Base-by-base conservation (phyloP, 78 protist species). In the Protostelium mycophagum region DNA sequence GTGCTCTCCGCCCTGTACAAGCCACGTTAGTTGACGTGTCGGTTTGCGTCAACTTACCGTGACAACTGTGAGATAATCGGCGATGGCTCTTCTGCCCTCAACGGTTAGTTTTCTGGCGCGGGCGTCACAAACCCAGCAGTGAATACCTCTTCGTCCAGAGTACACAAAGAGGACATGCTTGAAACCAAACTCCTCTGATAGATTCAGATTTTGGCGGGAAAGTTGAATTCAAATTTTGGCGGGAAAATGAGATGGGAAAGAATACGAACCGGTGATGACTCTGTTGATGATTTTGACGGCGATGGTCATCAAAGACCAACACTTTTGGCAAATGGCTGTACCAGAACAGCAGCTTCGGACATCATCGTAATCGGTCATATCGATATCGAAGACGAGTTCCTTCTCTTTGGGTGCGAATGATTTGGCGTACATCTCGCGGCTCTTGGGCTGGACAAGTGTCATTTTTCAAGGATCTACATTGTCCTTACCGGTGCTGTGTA, bases 61-160 rank as follows among this genome's bases (percentile, higher is more conserved):
- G 38, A 35, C 88, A 0, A 9, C 34, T 34, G 31, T 34, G 34
- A 97, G 89, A 87, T 97, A 97, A 35, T 93, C 91, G 0, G 94
- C 93, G 0, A 98, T 63, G 0, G 98, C 94, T 0, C 37, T n/a
- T 28, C 99, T 95, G 36, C 36, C 95, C 10, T 96, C 97, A 90
- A 86, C 29, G 16, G 63, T 16, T 89, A 98, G 83, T 35, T 0
- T 31, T 1, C 99, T 85, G 0, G 99, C 99, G 0, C 93, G 38
- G 31, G 85, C 34, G 88, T 99, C 99, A 28, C 96, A 88, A 35
- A 98, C 99, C 99, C 99, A 99, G 31, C 98, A 95, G 35, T 99
- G 99, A 34, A 98, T 63, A 31, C 99, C 99, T 28, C 99, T 98
- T 0, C 99, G 91, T 28, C 99, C 99, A 28, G 98, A 94, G 91